Percentiles rank a stretch among this genome's conserved stretches.
These are phyloP conservation scores for Arthrobotrys sinensis DNA, from an alignment of 2,329 filamentous ascomycete genomes.

Conservation along the genomic window DNA sequence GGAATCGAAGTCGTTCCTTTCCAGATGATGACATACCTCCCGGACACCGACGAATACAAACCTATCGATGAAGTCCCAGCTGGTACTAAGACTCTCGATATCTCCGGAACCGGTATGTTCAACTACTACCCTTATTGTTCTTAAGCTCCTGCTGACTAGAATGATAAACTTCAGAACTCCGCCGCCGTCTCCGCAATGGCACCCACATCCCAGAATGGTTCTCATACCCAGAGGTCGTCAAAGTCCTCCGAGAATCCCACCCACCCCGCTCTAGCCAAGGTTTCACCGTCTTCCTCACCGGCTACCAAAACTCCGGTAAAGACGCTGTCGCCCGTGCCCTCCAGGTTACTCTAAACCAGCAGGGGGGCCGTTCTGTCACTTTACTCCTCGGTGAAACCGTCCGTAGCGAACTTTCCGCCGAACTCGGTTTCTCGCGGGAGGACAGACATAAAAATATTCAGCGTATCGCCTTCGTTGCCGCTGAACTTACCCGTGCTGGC, in stretches of 20 bases:
- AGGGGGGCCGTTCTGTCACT: conserved; percentile 93
- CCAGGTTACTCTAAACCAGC: conserved; percentile 97
- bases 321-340: conserved; percentile 95
- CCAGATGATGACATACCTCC: conserved; percentile 99
- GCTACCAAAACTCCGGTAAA: conserved; percentile 97
- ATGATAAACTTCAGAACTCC: conserved; percentile 77
- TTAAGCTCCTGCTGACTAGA: not conserved
- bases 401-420: conserved; percentile 89
- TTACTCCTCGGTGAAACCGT: conserved; percentile 97
- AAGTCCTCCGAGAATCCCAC: conserved; percentile 95
- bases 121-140: not conserved
- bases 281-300: conserved; percentile 98
- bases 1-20: conserved; percentile 99
- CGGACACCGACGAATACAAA: conserved; percentile 95
- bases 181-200: conserved; percentile 88
- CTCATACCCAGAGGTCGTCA: conserved; percentile 98
- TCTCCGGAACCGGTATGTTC: conserved; percentile 76
- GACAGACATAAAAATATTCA: conserved; percentile 96
- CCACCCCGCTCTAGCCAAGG: conserved; percentile 91
- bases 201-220: conserved; percentile 99
- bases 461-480: conserved; percentile 95
- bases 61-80: conserved; percentile 90
- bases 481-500: conserved; percentile 91
- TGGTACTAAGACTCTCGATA: conserved; percentile 88
- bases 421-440: conserved; percentile 93